Conservation (phyloP, 1,139 yeast species). For the Debaryomycetaceae sp. region DNA sequence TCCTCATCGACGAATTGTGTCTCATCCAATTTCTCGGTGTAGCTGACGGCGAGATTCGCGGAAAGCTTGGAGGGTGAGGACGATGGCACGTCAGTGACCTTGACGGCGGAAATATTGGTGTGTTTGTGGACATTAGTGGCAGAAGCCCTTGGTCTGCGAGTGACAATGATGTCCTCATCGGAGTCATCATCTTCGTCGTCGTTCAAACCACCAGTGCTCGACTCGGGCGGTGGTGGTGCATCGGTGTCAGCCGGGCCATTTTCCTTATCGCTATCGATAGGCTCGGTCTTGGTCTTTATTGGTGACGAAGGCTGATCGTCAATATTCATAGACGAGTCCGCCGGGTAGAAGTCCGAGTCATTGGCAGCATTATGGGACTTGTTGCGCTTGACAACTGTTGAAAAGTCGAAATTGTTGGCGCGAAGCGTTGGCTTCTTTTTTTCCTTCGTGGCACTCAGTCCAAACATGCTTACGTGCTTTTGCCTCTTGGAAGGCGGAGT, state of each 20-base stretch:
- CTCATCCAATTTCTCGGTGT: slow-evolving; percentile 45
- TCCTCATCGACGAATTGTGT: slow-evolving; percentile 35
- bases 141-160: slow-evolving; percentile 41
- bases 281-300: slow-evolving; percentile 6
- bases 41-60: slow-evolving; percentile 17
- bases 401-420: slow-evolving; percentile 20
- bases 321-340: too few relatives aligned
- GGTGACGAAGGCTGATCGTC: slow-evolving; percentile 32
- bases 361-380: slow-evolving; percentile 13
- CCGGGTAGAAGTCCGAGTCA: slow-evolving; percentile 9
- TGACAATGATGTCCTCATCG: slow-evolving; percentile 51
- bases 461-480: slow-evolving; percentile 12
- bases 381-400: slow-evolving; percentile 19
- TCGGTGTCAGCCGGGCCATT: slow-evolving; percentile 5
- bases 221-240: slow-evolving; percentile 7
- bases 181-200: slow-evolving; percentile 29
- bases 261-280: slow-evolving; percentile 13
- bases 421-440: slow-evolving; percentile 13
- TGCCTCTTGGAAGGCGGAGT: slow-evolving; percentile 17
- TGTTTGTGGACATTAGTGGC: slow-evolving; percentile 23
- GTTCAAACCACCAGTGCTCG: slow-evolving; percentile 7
- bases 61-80: slow-evolving; percentile 22
- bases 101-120: slow-evolving; percentile 18
- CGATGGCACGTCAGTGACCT: slow-evolving; percentile 15
- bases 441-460: slow-evolving; percentile 10